Evolutionary conservation across 352 stramenopile species (phyloP), one percentile per base, ranked within the genome.

Genomic region (Pythium scleroteichum): DNA sequence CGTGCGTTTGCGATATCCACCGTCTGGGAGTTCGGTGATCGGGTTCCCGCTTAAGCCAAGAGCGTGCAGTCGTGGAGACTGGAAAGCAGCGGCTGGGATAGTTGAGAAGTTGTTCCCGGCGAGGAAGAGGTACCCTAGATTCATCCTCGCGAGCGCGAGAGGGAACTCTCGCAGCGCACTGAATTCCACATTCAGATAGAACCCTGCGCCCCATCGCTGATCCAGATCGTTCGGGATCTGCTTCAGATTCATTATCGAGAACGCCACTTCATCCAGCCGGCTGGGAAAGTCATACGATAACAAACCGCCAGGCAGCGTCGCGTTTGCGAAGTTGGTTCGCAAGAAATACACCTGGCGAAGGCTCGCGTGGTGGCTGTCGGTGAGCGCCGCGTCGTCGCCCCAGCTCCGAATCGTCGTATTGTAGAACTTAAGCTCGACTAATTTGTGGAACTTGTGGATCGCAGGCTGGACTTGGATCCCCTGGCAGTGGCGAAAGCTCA

Each of bases 351-450:
- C n/a, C 6, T 62, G 62, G 2, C 59, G 52, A 23, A 86, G 52
- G 12, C 22, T 23, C 1, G 67, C 54, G 35, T 79, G 69, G 22
- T 63, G 49, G 4, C 39, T 38, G 9, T 66, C 52, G 8, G 48
- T 69, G 14, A 79, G 26, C 17, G 63, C 74, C 8, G 65, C 69
- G 3, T 71, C 54, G 0, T 22, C 29, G 0, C 16, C 27, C 75
- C 75, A 83, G 3, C 64, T 40, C 0, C 26, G 9, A 27, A 83
- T 59, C 5, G 69, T 77, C 17, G 63, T 61, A n/a, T 83, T 83
- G 62, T 79, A 79, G 4, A 77, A 46, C 53, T 79, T 75, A 35
- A 80, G 33, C 1, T 53, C 68, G 6, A 53, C 59, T 4, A 83
- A 55, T 10, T 46, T 54, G 6, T 5, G 39, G 32, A 83, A 80